phyloP scores from a whole-genome alignment of 2,329 filamentous ascomycete species.

The Leptoxyphium fumago region DNA sequence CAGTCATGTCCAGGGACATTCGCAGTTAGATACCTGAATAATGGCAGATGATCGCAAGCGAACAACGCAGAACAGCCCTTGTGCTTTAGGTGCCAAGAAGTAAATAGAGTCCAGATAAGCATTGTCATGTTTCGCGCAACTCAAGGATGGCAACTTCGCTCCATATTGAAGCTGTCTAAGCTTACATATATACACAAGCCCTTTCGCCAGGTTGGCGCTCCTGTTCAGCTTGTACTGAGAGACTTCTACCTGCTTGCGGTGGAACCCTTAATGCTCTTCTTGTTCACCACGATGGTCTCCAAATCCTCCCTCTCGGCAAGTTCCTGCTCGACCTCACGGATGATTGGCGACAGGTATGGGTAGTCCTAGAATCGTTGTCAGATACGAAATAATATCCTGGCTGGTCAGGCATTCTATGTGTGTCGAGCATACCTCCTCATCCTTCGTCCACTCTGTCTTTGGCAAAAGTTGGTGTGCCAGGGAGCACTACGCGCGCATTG shows the following conservation, averaged over 20 bases:
- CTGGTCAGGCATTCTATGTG: not conserved
- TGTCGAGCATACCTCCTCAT: conserved; percentile 41
- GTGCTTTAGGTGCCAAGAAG: too few species aligned
- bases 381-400: conserved; percentile 1
- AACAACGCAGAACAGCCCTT: too few species aligned
- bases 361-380: conserved; percentile 38
- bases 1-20: too few species aligned
- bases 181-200: not conserved
- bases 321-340: conserved; percentile 54
- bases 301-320: conserved; percentile 52
- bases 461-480: conserved; percentile 51
- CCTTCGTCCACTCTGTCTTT: conserved; percentile 51
- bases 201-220: too few species aligned
- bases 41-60: too few species aligned
- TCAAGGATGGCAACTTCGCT: too few species aligned
- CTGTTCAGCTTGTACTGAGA: conserved; percentile 1
- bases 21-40: too few species aligned
- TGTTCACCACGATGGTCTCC: conserved; percentile 48
- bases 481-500: conserved; percentile 38
- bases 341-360: conserved; percentile 52
- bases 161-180: not conserved
- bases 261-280: conserved; percentile 13
- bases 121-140: too few species aligned
- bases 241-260: not conserved
- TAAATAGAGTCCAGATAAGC: too few species aligned